Base-by-base conservation (phyloP, 345 rosid species). In the Alliaria petiolata region DNA sequence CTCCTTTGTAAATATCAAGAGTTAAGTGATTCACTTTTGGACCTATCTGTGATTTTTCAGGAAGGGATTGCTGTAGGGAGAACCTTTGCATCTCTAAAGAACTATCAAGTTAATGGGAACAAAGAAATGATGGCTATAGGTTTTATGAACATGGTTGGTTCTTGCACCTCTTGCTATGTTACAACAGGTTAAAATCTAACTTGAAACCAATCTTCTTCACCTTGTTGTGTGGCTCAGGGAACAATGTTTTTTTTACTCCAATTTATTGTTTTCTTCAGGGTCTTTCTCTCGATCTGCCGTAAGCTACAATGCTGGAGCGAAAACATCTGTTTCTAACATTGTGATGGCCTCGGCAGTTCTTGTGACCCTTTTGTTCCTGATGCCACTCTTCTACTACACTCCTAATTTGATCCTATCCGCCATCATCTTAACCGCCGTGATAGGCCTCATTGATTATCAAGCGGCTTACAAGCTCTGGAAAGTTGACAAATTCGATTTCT, bases 31-130 rank as follows among this genome's bases (percentile, higher is more conserved):
- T 64, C 22, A 19, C 3, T 28, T 38, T 36, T 38, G 36, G 39
- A 35, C 10, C n/a, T 64, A 6, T 33, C 50, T 65, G 12, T 25
- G 56, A 15, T 30, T 70, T 74, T 77, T 5, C 65, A 95, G 99
- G 98, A 95, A 86, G 99, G 98, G 72, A 95, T 95, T 67, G 98
- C 98, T 5, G 98, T 95, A 15, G 99, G 99, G 63, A 92, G 99
- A 70, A 95, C 98, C 17, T 92, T 92, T 85, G 98, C 99, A 46
- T 52, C 92, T 17, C 62, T 95, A 44, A 82, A 82, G 65, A 90
- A 90, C 74, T 95, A 95, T 74, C 97, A 90, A 76, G 89, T 95
- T 47, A 97, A 92, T 65, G 99, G 97, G 7, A 95, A 92, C 87
- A 90, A 95, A 82, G 99, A 95, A 84, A 95, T 92, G 98, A 82